Percentiles rank a stretch among this genome's conserved stretches.
Conservation (phyloP, 306 rosid genomes). For the Hylodesmum podocarpum region DNA sequence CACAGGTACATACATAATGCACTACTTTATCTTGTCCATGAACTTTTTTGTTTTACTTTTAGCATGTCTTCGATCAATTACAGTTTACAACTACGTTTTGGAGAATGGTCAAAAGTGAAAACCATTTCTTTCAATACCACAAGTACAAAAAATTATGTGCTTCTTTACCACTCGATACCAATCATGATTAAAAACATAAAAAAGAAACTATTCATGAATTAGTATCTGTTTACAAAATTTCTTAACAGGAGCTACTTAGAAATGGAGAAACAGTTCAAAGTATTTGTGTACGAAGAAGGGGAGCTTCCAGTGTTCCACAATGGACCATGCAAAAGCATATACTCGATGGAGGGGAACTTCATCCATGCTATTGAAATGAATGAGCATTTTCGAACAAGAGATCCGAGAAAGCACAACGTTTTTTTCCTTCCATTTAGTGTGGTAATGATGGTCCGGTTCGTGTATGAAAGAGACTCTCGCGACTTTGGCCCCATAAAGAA, state of each 20-base stretch:
- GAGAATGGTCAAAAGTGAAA: not conserved
- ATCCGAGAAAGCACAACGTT: slow-evolving; percentile 80
- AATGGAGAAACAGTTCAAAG: slow-evolving; percentile 83
- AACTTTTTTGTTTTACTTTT: not conserved
- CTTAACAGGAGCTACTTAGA: slow-evolving; percentile 74
- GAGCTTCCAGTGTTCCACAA: slow-evolving; percentile 78
- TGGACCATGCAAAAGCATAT: slow-evolving; percentile 97
- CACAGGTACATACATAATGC: slow-evolving; percentile 52
- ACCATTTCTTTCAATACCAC: not conserved
- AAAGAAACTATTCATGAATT: too few species aligned
- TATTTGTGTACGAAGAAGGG: slow-evolving; percentile 80
- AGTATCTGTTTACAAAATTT: not conserved
- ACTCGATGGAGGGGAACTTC: slow-evolving; percentile 81
- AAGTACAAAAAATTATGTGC: not conserved
- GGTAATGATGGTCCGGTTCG: slow-evolving; percentile 72
- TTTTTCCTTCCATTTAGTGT: slow-evolving; percentile 78
- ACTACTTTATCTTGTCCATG: not conserved
- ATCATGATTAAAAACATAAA: too few species aligned
- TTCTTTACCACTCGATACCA: not conserved
- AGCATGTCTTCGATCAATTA: not conserved
- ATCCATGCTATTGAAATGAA: slow-evolving; percentile 72
- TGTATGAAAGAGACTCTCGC: slow-evolving; percentile 55
- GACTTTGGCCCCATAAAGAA: slow-evolving; percentile 55
- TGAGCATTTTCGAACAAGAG: slow-evolving; percentile 52
- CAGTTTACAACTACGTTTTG: too few species aligned